Percentiles rank a stretch among this genome's conserved stretches.
phyloP scores from a whole-genome alignment of 202 grass and related monocot species.

The Cymbopogon flexuosus region DNA sequence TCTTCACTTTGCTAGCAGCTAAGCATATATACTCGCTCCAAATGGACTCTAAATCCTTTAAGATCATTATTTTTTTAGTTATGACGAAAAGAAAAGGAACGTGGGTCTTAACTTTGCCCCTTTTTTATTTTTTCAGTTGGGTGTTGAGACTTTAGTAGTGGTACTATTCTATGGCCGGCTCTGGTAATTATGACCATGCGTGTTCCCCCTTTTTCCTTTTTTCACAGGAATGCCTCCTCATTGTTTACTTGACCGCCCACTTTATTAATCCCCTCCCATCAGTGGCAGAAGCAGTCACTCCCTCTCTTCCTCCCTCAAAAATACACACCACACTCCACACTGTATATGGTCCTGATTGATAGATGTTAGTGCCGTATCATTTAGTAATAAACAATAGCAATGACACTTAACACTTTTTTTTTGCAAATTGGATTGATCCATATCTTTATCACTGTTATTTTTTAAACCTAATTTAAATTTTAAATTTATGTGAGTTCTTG shows the following conservation, averaged over 20 bases:
- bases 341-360: not conserved
- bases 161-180: not conserved
- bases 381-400: not conserved
- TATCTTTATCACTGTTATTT: not conserved
- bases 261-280: no score
- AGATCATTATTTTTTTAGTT: not conserved
- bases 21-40: not conserved
- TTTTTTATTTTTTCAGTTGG: not conserved
- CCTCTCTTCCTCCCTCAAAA: not conserved
- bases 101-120: not conserved
- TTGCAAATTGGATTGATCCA: not conserved
- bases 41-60: not conserved
- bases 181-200: not conserved
- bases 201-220: not conserved
- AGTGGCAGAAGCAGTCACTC: not conserved
- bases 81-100: not conserved
- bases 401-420: not conserved
- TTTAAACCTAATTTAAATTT: no score
- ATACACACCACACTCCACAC: not conserved
- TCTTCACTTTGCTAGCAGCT: no score
- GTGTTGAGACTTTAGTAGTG: constrained; percentile 1
- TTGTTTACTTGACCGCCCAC: not conserved
- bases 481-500: no score
- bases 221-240: not conserved
- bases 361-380: not conserved